Conservation (phyloP, 768 basidiomycete species). For the Calocera viscosa region DNA sequence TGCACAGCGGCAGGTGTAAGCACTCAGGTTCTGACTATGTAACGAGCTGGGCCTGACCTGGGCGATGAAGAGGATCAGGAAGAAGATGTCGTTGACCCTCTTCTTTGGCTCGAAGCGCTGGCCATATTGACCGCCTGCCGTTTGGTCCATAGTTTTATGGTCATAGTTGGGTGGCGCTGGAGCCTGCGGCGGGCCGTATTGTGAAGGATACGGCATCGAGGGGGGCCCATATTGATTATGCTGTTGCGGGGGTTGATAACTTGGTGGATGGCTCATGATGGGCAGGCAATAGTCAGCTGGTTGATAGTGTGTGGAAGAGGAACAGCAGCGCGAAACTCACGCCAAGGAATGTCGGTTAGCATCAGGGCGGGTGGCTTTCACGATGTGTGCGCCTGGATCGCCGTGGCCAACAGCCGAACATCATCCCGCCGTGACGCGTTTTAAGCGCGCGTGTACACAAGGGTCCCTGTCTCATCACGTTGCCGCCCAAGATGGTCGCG, state of each 20-base stretch:
- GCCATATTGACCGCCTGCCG: conserved; percentile 22
- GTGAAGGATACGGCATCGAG: conserved; percentile 8
- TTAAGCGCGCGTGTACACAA: too few species aligned
- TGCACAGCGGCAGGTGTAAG: conserved; percentile 20
- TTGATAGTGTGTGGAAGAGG: too few species aligned
- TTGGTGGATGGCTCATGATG: too few species aligned
- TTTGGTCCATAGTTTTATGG: conserved; percentile 9
- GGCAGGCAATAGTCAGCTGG: too few species aligned
- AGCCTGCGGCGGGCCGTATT: background rate
- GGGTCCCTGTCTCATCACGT: too few species aligned
- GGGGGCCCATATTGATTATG: background rate
- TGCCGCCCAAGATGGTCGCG: too few species aligned
- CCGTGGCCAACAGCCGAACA: too few species aligned
- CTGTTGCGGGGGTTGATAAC: background rate
- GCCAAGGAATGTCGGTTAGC: too few species aligned
- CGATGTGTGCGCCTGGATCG: too few species aligned
- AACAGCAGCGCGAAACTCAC: too few species aligned
- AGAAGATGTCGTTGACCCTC: conserved; percentile 57
- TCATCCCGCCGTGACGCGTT: too few species aligned
- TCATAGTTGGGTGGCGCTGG: conserved; percentile 5
- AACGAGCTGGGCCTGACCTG: conserved; percentile 34
- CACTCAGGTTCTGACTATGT: background rate
- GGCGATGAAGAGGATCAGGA: conserved; percentile 58
- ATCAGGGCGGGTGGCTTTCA: too few species aligned
- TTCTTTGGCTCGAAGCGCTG: conserved; percentile 37